Evolutionary conservation across 1,284 basidiomycete genomes (phyloP), one percentile per base, ranked within the genome.

Genomic region (Somion occarium): DNA sequence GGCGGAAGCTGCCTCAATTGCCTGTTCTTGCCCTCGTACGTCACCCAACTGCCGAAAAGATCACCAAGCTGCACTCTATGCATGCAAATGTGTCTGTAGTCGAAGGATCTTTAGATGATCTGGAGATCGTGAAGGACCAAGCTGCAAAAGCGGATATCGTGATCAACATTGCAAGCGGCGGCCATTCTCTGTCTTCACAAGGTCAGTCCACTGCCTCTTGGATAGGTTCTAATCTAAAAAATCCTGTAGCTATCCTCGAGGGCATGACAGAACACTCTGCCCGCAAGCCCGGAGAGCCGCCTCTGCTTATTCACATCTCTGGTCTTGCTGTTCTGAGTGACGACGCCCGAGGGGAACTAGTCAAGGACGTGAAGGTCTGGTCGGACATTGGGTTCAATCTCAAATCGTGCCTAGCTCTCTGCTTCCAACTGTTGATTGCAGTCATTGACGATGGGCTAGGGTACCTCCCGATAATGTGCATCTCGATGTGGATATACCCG

Each of bases 221-320:
- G 49, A 25, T 37, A 23, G 25, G n/a, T n/a, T n/a, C n/a, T n/a
- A n/a, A n/a, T n/a, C n/a, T n/a, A n/a, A n/a, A n/a, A n/a, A n/a
- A n/a, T n/a, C n/a, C n/a, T n/a, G n/a, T 34, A 74, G 73, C 73
- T 0, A 72, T 64, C n/a, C 64, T 76, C 1, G 58, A 59, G 1
- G 70, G 72, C 4, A 60, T 74, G 15, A 64, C 71, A 53, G 67
- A 59, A 18, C 64, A 64, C 49, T 71, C 71, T 18, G 65, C 60
- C 15, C 56, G 50, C 25, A 56, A 62, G n/a, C 63, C 69, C 1
- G 69, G 65, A 20, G 66, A 65, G 19, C 69, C 73, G 1, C 73
- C 71, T 0, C 50, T 74, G 13, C 74, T 73, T 48, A 64, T 75
- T 44, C 73, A 75, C 34, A 59, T 71, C 20, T 75, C 73, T 1